Percentiles rank a stretch among this genome's conserved stretches.
Evolutionary conservation across 352 stramenopile genomes (phyloP).

Genomic region (Phytopythium litorale): DNA sequence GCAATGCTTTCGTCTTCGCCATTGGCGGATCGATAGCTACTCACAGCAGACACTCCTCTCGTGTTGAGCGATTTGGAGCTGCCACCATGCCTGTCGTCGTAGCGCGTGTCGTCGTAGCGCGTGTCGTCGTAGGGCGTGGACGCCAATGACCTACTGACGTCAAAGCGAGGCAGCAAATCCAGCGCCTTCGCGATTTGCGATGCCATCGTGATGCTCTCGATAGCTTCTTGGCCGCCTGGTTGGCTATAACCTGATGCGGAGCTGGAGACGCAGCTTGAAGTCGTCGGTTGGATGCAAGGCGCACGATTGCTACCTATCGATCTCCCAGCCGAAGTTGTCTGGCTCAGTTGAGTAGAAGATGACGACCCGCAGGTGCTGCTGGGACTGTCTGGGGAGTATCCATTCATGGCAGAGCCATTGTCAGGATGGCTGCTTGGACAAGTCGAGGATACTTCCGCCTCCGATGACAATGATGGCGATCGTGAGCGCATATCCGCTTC

Average conservation of each 20-base stretch:
- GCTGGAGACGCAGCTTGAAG: neutral
- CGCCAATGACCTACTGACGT: neutral
- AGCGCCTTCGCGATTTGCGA: conserved; percentile 1
- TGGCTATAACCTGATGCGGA: neutral
- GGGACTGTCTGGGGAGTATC: neutral
- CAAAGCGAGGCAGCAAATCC: conserved; percentile 5
- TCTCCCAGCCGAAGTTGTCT: neutral
- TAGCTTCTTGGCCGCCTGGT: neutral
- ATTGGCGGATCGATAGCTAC: neutral
- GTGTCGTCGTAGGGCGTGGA: neutral
- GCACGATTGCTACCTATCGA: neutral
- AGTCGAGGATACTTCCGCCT: neutral
- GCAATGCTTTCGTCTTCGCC: neutral
- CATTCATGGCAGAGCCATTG: neutral
- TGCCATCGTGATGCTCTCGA: neutral
- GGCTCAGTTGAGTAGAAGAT: neutral
- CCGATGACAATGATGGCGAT: neutral
- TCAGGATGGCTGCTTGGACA: neutral
- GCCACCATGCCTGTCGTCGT: neutral
- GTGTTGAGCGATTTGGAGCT: neutral
- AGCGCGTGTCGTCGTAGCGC: too few species aligned
- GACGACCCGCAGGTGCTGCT: neutral
- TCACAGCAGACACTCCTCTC: neutral
- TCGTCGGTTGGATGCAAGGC: neutral
- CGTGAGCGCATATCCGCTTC: neutral